These are phyloP conservation scores for Fusarium newnesense DNA, from an alignment of 2,329 filamentous ascomycete genomes.

Conservation along the genomic window DNA sequence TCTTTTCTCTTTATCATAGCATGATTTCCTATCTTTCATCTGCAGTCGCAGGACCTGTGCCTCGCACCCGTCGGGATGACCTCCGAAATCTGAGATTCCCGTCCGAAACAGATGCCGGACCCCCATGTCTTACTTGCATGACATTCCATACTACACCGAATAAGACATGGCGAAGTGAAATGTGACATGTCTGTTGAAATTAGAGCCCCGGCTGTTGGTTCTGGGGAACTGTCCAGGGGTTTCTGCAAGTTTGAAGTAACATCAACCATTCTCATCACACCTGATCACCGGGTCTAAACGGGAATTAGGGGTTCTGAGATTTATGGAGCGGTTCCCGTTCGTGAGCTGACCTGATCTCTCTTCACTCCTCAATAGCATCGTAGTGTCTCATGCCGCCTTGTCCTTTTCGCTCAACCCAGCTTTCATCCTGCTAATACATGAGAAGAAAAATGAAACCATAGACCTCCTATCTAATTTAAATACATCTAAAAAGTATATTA, in stretches of 20 bases:
- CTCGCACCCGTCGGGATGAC: constrained; percentile 8
- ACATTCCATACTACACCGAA: background rate
- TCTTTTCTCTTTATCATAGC: background rate
- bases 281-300: too few relatives aligned
- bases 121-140: constrained; percentile 22
- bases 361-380: background rate
- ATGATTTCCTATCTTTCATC: background rate
- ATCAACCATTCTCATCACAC: background rate
- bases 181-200: background rate
- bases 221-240: background rate
- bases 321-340: background rate
- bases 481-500: too few relatives aligned
- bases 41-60: background rate
- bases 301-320: background rate
- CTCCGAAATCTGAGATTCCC: constrained; percentile 32
- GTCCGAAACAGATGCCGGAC: constrained; percentile 24
- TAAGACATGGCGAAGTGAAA: background rate
- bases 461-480: rapidly evolving
- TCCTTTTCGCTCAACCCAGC: background rate
- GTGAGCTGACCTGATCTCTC: background rate
- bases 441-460: background rate
- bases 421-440: background rate
- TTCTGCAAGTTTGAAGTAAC: background rate
- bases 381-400: background rate
- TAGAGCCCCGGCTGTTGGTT: background rate